Evolutionary conservation across 345 rosid species (phyloP), one percentile per base, ranked within the genome.

Genomic region (Barbarea vulgaris): DNA sequence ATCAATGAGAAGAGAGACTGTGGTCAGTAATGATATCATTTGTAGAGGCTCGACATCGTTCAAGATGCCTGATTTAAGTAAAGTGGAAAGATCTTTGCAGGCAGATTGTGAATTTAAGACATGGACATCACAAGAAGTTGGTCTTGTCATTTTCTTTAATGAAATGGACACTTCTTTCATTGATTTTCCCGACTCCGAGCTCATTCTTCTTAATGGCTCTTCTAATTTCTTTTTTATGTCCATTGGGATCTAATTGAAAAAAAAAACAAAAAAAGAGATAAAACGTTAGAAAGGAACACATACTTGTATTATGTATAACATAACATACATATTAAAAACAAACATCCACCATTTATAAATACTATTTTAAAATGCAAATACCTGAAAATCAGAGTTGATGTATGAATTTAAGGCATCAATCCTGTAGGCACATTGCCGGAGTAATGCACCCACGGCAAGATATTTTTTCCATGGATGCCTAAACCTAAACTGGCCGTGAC

Each of bases 401-500:
- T 67, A 82, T 69, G 87, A 82, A 72, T 83, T 80, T 8, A 91
- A 86, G 6, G 96, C 84, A 67, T 93, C 96, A 31, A 93, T 80
- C 53, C 84, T 41, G 53, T 84, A 85, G 17, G 93, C 92, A 64
- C 92, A 91, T 48, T 84, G 84, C 2, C 91, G 73, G 30, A 95
- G 89, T 70, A 78, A 70, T 42, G 88, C 93, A 68, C 86, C 93
- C 21, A 89, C 81, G 53, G 80, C 37, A 17, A 85, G 79, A 71
- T 90, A 95, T 62, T 87, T 87, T 28, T 72, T 61, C 99, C 97
- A 95, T 12, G 97, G 97, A 57, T 92, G 85, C 60, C 81, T 83
- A 17, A 87, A 79, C 28, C 97, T 92, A 68, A 90, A 95, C 41
- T 82, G 83, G 3, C 97, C 93, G 48, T 95, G 97, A 85, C 94